Conservation (phyloP, 495 filamentous ascomycete species). For the Sordaria brevicollis region DNA sequence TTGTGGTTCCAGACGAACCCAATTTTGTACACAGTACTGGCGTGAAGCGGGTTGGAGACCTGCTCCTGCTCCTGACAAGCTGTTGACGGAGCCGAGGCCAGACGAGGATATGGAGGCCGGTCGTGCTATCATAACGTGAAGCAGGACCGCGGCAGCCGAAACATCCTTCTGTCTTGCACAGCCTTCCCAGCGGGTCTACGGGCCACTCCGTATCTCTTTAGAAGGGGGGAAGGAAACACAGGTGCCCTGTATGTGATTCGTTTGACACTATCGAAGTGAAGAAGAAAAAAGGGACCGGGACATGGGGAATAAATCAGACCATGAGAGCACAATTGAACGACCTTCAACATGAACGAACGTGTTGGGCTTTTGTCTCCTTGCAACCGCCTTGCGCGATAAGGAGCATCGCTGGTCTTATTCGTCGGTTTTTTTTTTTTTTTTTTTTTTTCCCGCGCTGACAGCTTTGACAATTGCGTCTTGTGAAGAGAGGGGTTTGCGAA, state of each 20-base stretch:
- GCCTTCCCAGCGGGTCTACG: background rate
- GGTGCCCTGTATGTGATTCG: background rate
- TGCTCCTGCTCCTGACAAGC: background rate
- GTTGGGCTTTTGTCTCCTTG: background rate
- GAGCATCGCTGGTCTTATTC: background rate
- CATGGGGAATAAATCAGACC: background rate
- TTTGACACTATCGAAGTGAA: constrained; percentile 1
- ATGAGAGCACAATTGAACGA: background rate
- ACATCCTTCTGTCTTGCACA: background rate
- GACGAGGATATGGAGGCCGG: background rate
- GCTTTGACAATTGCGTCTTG: background rate
- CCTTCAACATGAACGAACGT: background rate
- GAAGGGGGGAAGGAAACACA: constrained; percentile 5
- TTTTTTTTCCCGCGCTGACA: background rate
- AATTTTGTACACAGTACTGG: background rate
- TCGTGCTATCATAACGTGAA: background rate
- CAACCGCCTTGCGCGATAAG: background rate
- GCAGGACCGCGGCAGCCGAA: constrained; percentile 5
- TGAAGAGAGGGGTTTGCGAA: background rate
- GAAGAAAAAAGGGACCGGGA: background rate
- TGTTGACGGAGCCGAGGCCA: background rate
- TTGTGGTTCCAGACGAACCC: background rate
- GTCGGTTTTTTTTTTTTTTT: background rate
- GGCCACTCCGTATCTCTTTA: background rate
- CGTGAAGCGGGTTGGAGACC: background rate